phyloP scores from a whole-genome alignment of 2,329 filamentous ascomycete genomes.

The Mariannaea elegans region DNA sequence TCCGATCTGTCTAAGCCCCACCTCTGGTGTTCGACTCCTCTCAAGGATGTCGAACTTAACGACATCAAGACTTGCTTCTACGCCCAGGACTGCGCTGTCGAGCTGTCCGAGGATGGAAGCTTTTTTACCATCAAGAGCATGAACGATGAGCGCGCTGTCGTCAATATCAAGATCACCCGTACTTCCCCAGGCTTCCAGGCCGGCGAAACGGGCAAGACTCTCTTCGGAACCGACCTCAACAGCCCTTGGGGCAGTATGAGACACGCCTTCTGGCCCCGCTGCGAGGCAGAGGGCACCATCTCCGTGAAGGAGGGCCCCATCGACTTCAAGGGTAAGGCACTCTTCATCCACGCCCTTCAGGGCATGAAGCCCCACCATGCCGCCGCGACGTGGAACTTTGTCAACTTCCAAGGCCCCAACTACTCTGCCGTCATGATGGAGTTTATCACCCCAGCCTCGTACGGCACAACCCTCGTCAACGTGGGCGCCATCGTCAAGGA shows the following conservation, averaged over 20 bases:
- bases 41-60: constrained; percentile 84
- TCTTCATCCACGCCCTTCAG: constrained; percentile 88
- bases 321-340: constrained; percentile 80
- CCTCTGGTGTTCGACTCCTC: constrained; percentile 84
- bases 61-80: constrained; percentile 85
- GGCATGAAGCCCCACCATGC: constrained; percentile 99
- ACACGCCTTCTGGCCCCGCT: constrained; percentile 95
- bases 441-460: constrained; percentile 92
- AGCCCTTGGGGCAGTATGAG: constrained; percentile 93
- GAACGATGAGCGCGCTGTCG: constrained; percentile 79
- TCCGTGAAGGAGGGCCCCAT: constrained; percentile 82
- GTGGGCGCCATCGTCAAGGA: constrained; percentile 86
- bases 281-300: constrained; percentile 82
- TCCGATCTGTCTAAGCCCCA: constrained; percentile 75
- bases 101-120: constrained; percentile 85
- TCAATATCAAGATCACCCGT: constrained; percentile 85
- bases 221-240: constrained; percentile 84
- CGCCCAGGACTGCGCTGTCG: constrained; percentile 84
- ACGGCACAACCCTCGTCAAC: constrained; percentile 83
- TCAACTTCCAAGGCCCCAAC: constrained; percentile 86
- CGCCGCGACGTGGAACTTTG: constrained; percentile 92
- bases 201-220: constrained; percentile 83
- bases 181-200: constrained; percentile 82
- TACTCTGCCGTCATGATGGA: constrained; percentile 96
- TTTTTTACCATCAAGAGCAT: constrained; percentile 91